These are phyloP conservation scores for Kalanchoe fedtschenkoi DNA, from an alignment of 164 flowering plant species.

Conservation along the genomic window DNA sequence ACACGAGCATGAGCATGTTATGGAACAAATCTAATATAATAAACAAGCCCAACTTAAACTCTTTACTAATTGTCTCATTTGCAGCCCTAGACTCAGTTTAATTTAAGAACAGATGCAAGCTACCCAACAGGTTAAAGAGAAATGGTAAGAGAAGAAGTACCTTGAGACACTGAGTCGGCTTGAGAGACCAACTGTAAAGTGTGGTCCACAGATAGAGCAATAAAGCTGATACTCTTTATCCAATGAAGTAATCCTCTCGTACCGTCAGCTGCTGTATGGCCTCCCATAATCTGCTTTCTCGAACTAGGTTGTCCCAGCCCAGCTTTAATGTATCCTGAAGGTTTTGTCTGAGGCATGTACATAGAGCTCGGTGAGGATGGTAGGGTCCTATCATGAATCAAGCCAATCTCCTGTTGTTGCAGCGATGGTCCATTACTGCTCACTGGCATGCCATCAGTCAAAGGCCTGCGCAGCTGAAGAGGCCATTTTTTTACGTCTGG, in stretches of 20 bases:
- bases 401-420: constrained; percentile 79
- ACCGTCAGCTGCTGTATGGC: constrained; percentile 45
- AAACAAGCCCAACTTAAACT: background rate
- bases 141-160: constrained; percentile 21
- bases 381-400: constrained; percentile 71
- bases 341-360: constrained; percentile 61
- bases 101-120: background rate
- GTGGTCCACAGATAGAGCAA: constrained; percentile 68
- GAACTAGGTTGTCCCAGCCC: constrained; percentile 53
- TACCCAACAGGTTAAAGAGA: background rate
- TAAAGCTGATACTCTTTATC: constrained; percentile 88
- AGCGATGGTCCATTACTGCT: constrained; percentile 63
- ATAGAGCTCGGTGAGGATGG: constrained; percentile 79
- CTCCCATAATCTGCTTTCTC: constrained; percentile 75
- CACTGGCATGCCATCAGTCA: constrained; percentile 61
- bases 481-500: constrained; percentile 92
- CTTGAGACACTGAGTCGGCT: constrained; percentile 54
- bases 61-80: background rate
- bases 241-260: constrained; percentile 80
- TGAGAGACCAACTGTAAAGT: constrained; percentile 59
- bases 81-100: background rate
- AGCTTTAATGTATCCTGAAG: constrained; percentile 66
- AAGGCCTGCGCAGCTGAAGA: constrained; percentile 63
- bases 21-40: background rate
- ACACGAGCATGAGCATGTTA: background rate